Evolutionary conservation across 441 rosid species (phyloP), one percentile per base, ranked within the genome.

Genomic region (Aquilaria agallochum): DNA sequence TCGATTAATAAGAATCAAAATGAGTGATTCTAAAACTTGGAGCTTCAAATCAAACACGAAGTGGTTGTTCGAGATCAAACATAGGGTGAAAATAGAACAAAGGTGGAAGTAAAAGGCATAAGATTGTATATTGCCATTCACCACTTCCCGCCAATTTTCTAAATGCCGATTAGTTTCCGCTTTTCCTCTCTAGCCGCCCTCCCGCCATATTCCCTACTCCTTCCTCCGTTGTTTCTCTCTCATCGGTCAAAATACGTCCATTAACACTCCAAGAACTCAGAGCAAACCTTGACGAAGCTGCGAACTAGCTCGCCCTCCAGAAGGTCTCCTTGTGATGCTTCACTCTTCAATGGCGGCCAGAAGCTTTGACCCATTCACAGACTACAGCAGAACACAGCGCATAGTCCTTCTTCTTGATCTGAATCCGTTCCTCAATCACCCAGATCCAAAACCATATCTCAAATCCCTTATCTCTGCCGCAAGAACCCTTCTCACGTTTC

Each of bases 351-450:
- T 72, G 81, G 78, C 80, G 50, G 62, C 55, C 55, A 66, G 62
- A 58, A 51, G 31, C n/a, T 11, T 59, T 64, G 63, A 78, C 59
- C 57, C 80, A 50, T 53, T 84, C 59, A 64, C 78, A 13, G 75
- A 74, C 64, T 86, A 78, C 80, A 6, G 75, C 49, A 79, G 68
- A 68, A 89, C 97, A 62, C 89, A 85, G 70, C 96, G 97, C 62
- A 67, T 95, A 32, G 88, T 92, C 66, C 83, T 95, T 20, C 68
- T 95, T 6, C 67, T 95, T 36, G 99, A 95, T 83, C 80, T 95
- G 14, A 83, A 78, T 65, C 97, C 97, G 4, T 68, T 91, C 53
- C 80, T 87, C 66, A 65, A 68, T 59, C 55, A 51, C 57, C 63
- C 60, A 9, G 49, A 72, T 50, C 64, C 83, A 44, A 68, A 64